Evolutionary conservation across 257 asterid species (phyloP), one percentile per base, ranked within the genome.

Genomic region (Solanum megistacrolobum): DNA sequence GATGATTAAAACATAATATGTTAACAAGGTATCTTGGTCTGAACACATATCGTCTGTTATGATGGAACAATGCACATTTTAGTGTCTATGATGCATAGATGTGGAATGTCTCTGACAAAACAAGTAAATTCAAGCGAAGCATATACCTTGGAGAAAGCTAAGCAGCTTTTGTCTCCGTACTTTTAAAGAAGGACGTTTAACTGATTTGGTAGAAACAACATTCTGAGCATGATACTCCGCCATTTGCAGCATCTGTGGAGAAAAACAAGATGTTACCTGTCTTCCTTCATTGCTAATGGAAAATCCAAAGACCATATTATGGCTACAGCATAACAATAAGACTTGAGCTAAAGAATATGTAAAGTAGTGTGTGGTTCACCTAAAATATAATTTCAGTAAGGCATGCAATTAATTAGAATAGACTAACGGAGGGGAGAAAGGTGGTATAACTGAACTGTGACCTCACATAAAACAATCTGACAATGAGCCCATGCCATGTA

Each of bases 81-180:
- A 79, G 85, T 43, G 13, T 48, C 65, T 46, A 81, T 46, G 66
- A 41, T 41, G 62, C 84, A 8, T 78, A 78, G 36, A 78, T 41
- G 84, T 39, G 39, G 66, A 41, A 27, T 82, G 43, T 48, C 69
- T 46, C 39, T 58, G 18, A 34, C 78, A 88, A 58, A 41, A 8
- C 69, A 83, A 69, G 48, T 81, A 46, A 43, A 69, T 43, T 43
- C 55, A 88, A 43, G 69, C 75, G 72, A 87, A 91, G 88, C 86
- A 87, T 34, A n/a, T 87, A 96, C 99, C 99, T 96, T 93, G 96
- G 60, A 96, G 93, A 89, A 96, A 95, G 86, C 89, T 92, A 84
- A 94, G 96, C 94, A 96, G 90, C 90, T 94, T 96, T 92, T 96
- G 98, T 92, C 92, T 92, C 93, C 98, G 92, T 35, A 94, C 98